A percentile compares a stretch with the other conserved stretches of the same genome.
These are phyloP conservation scores for Selaginella moellendorffii DNA, from an alignment of 75 land plant genomes.

Conservation along the genomic window DNA sequence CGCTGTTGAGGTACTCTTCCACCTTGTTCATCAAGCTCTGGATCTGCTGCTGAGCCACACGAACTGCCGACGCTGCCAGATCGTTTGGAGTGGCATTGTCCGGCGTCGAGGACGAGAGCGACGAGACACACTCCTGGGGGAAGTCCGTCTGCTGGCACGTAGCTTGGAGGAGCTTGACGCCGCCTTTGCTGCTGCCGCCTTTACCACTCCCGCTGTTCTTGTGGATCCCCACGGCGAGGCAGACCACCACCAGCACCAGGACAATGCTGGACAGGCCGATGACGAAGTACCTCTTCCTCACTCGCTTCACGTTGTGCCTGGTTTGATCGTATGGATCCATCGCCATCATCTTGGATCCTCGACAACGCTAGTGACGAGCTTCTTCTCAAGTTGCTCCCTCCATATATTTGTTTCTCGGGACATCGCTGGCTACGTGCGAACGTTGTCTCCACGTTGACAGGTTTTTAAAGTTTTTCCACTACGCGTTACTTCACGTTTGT, in stretches of 20 bases:
- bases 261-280: background rate
- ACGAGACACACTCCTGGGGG: conserved; percentile 6
- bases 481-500: no score
- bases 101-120: background rate
- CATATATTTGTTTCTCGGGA: no score
- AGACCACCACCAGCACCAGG: background rate
- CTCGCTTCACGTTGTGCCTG: background rate
- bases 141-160: background rate
- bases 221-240: background rate
- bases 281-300: background rate
- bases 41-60: background rate
- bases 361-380: no score
- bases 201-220: background rate
- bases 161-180: background rate
- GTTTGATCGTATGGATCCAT: conserved; percentile 4
- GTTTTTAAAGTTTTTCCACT: no score
- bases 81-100: background rate
- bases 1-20: background rate
- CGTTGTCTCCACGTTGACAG: no score
- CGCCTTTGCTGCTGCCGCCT: background rate
- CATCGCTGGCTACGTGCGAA: no score
- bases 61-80: background rate
- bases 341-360: background rate
- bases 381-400: no score
- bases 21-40: background rate